A percentile compares a stretch with the other conserved stretches of the same genome.
phyloP scores from a whole-genome alignment of 192 early-diverging fungal genomes.

The Umbelopsis vinacea region DNA sequence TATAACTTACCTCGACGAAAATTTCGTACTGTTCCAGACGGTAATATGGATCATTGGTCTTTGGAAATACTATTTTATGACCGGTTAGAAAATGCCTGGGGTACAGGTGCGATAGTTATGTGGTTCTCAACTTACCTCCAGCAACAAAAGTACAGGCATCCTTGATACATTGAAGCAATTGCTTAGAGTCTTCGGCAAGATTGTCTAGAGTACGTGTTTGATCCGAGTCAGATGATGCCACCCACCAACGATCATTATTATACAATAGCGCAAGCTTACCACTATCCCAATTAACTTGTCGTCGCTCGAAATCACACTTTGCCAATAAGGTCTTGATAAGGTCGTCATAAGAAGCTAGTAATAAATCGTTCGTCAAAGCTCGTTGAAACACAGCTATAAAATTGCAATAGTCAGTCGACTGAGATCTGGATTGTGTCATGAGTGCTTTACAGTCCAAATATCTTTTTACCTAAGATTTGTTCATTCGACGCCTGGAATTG shows the following conservation, averaged over 20 bases:
- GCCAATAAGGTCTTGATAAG: conserved; percentile 39
- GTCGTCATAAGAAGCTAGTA: conserved; percentile 42
- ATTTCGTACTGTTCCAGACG: conserved; percentile 49
- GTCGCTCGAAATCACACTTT: conserved; percentile 44
- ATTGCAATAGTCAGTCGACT: not conserved
- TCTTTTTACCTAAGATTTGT: conserved; percentile 17
- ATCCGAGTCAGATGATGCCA: not conserved
- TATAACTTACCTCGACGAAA: conserved; percentile 33
- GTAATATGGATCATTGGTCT: conserved; percentile 42
- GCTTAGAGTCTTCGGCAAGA: conserved; percentile 25
- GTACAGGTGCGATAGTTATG: too few species aligned
- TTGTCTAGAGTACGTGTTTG: not conserved
- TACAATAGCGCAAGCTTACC: conserved; percentile 19
- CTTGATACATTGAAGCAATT: conserved; percentile 34
- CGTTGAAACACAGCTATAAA: conserved; percentile 31
- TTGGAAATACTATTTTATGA: conserved; percentile 30
- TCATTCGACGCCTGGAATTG: not conserved
- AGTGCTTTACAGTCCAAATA: not conserved
- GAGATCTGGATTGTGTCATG: not conserved
- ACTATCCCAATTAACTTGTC: conserved; percentile 40
- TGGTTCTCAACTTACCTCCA: conserved; percentile 38
- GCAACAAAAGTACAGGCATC: conserved; percentile 29
- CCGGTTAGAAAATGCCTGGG: too few species aligned
- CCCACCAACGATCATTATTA: not conserved
- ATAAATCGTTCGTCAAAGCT: conserved; percentile 28